These are phyloP conservation scores for Yamadazyma songkhlaensis DNA, from an alignment of 1,139 yeast genomes.

Conservation along the genomic window DNA sequence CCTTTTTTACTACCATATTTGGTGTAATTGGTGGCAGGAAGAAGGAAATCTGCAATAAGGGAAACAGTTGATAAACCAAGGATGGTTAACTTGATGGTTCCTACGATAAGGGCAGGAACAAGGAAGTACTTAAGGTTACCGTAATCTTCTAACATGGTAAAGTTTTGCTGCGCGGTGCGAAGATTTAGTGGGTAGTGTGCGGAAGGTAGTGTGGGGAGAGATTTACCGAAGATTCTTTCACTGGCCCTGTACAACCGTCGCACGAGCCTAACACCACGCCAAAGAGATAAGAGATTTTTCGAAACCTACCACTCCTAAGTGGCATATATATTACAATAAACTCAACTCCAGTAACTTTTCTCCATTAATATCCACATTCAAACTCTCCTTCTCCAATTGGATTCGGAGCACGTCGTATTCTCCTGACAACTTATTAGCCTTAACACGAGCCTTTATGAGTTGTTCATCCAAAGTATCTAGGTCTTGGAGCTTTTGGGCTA, in stretches of 20 bases:
- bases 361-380: slow-evolving; percentile 34
- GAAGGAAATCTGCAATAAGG: slow-evolving; percentile 54
- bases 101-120: slow-evolving; percentile 42
- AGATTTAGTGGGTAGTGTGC: no score
- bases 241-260: no score
- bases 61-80: slow-evolving; percentile 37
- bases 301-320: background rate
- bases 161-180: background rate
- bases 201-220: no score
- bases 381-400: slow-evolving; percentile 30
- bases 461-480: slow-evolving; percentile 4
- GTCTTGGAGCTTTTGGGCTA: slow-evolving; percentile 2
- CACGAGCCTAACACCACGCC: no score
- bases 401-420: slow-evolving; percentile 18
- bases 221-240: no score
- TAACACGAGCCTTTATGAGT: background rate
- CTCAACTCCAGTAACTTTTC: slow-evolving; percentile 45
- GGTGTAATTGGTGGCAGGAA: slow-evolving; percentile 60
- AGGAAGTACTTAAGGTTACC: slow-evolving; percentile 14
- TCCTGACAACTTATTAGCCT: background rate
- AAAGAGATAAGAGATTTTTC: background rate
- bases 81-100: slow-evolving; percentile 48
- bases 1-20: slow-evolving; percentile 68
- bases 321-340: slow-evolving; percentile 19
- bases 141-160: slow-evolving; percentile 9